phyloP scores from a whole-genome alignment of 2,329 filamentous ascomycete species.

The Zalaria obscura region DNA sequence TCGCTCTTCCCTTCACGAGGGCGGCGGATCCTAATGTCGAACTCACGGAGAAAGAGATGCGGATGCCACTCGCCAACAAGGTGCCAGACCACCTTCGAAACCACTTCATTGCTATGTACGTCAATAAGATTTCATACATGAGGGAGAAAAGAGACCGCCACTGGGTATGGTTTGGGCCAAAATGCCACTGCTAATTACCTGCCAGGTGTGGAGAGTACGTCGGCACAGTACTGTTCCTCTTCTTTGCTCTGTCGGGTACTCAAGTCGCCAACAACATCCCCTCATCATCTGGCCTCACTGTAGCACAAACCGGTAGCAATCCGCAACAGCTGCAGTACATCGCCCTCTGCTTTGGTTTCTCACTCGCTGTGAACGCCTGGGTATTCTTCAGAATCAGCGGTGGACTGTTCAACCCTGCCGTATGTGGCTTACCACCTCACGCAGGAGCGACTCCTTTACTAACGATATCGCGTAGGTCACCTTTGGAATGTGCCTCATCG shows the following conservation, averaged over 20 bases:
- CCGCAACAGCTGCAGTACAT: slow-evolving; percentile 24
- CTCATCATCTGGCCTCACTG: slow-evolving; percentile 10
- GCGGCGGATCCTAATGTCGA: slow-evolving; percentile 12
- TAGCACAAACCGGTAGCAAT: slow-evolving; percentile 16
- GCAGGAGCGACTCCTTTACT: neutral
- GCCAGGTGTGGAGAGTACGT: slow-evolving; percentile 25
- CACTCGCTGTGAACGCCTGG: slow-evolving; percentile 26
- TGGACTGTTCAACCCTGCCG: slow-evolving; percentile 22
- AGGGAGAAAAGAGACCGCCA: too few relatives aligned
- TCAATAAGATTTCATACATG: too few relatives aligned
- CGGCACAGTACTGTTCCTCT: slow-evolving; percentile 31
- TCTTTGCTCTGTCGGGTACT: slow-evolving; percentile 29
- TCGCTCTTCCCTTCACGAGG: slow-evolving; percentile 18
- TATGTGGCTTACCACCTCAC: slow-evolving; percentile 8
- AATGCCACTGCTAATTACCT: slow-evolving; percentile 10
- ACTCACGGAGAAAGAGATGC: slow-evolving; percentile 11
- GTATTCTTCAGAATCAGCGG: slow-evolving; percentile 23
- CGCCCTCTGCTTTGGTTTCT: slow-evolving; percentile 24
- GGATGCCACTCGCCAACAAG: slow-evolving; percentile 12
- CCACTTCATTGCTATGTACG: slow-evolving; percentile 27
- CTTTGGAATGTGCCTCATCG: slow-evolving; percentile 21
- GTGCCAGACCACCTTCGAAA: slow-evolving; percentile 15
- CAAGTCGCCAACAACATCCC: slow-evolving; percentile 29
- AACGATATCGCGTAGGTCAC: slow-evolving; percentile 11
- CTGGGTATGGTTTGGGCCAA: too few relatives aligned